Percentiles rank a stretch among this genome's conserved stretches.
phyloP scores from a whole-genome alignment of 176 grass and related monocot species.

The Oryza punctata region DNA sequence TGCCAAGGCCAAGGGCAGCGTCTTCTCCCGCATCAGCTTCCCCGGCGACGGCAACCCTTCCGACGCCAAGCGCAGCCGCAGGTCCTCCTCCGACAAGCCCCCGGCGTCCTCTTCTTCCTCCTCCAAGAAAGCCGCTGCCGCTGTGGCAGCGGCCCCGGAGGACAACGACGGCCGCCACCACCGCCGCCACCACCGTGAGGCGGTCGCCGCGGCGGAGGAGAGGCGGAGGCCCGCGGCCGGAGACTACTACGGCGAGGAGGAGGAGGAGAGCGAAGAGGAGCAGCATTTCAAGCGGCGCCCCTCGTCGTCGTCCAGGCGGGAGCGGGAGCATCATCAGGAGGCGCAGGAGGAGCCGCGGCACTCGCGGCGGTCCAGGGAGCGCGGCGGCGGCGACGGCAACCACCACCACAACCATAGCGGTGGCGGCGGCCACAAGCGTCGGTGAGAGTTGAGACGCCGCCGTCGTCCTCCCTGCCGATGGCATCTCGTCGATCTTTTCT shows the following conservation, averaged over 20 bases:
- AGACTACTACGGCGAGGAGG: slow-evolving; percentile 51
- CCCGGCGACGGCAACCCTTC: slow-evolving; percentile 48
- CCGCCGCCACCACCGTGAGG: slow-evolving; percentile 20
- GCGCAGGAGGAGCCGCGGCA: slow-evolving; percentile 40
- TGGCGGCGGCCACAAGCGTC: background rate
- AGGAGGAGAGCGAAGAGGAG: slow-evolving; percentile 65
- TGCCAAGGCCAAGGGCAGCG: slow-evolving; percentile 79
- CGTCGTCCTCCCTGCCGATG: background rate
- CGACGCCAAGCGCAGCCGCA: slow-evolving; percentile 65
- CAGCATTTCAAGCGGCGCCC: slow-evolving; percentile 91
- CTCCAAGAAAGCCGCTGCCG: slow-evolving; percentile 40
- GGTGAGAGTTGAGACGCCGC: background rate
- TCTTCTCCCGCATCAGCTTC: slow-evolving; percentile 97
- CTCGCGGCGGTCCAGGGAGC: slow-evolving; percentile 43
- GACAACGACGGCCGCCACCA: slow-evolving; percentile 25
- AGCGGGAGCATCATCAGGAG: slow-evolving; percentile 36
- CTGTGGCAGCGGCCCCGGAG: background rate
- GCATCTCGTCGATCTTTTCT: background rate
- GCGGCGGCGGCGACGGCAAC: background rate
- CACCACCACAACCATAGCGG: slow-evolving; percentile 24
- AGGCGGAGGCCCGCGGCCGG: slow-evolving; percentile 20
- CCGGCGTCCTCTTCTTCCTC: slow-evolving; percentile 42
- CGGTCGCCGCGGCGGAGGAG: slow-evolving; percentile 11
- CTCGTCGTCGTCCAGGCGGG: slow-evolving; percentile 57
- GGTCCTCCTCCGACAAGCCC: slow-evolving; percentile 49